These are phyloP conservation scores for Candida koratica DNA, from an alignment of 805 yeast species.

Conservation along the genomic window DNA sequence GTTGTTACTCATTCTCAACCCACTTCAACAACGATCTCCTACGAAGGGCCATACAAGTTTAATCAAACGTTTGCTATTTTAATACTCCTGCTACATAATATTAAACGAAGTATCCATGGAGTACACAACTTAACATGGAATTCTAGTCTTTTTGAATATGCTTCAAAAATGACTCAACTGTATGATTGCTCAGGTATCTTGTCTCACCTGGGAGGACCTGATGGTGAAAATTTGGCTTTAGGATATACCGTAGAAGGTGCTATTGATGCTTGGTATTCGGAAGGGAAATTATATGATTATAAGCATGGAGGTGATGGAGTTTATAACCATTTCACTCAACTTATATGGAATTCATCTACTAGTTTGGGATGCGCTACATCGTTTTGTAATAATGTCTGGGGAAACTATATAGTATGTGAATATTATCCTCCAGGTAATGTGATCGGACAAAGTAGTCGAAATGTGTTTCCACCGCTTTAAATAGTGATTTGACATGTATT, in stretches of 20 bases:
- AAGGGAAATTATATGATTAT: slow-evolving; percentile 29
- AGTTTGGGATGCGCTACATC: slow-evolving; percentile 34
- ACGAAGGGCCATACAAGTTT: slow-evolving; percentile 1
- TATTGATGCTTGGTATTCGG: slow-evolving; percentile 39
- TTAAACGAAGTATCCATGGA: slow-evolving; percentile 27
- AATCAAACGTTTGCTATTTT: slow-evolving; percentile 5
- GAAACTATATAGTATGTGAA: slow-evolving; percentile 36
- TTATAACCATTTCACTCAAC: slow-evolving; percentile 38
- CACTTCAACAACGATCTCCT: too few species aligned
- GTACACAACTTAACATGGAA: slow-evolving; percentile 32
- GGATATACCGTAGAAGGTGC: slow-evolving; percentile 35
- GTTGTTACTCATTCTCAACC: too few species aligned
- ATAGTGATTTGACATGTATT: slow-evolving; percentile 1
- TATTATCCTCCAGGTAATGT: slow-evolving; percentile 33
- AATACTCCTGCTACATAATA: slow-evolving; percentile 26
- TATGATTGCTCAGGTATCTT: slow-evolving; percentile 36
- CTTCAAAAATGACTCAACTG: slow-evolving; percentile 26
- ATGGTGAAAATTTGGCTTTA: slow-evolving; percentile 39
- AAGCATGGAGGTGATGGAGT: slow-evolving; percentile 7
- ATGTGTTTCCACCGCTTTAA: slow-evolving; percentile 21
- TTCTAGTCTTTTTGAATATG: slow-evolving; percentile 26
- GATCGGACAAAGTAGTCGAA: slow-evolving; percentile 20
- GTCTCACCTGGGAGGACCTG: slow-evolving; percentile 32
- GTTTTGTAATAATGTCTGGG: slow-evolving; percentile 31
- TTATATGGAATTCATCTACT: slow-evolving; percentile 34